Conservation (phyloP, 331 rosid genomes). For the Malus hybrid region DNA sequence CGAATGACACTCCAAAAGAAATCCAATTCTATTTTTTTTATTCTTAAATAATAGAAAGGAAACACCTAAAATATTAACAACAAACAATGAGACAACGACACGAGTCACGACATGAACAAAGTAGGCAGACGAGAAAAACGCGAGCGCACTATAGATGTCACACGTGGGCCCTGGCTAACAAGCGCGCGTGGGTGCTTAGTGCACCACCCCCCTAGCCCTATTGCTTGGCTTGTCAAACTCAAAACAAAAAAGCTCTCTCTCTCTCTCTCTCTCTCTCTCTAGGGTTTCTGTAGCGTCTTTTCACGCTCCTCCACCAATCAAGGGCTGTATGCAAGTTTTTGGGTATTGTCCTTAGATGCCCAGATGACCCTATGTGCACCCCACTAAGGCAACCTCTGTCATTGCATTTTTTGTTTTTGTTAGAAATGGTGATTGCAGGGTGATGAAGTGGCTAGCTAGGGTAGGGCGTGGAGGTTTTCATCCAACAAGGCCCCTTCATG, state of each 20-base stretch:
- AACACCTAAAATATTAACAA: neutral
- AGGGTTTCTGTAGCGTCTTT: neutral
- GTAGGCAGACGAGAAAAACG: slow-evolving; percentile 29
- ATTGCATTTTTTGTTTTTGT: neutral
- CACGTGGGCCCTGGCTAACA: slow-evolving; percentile 42
- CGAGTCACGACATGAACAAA: neutral
- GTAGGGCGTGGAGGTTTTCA: neutral
- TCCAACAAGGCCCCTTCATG: neutral
- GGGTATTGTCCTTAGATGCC: slow-evolving; percentile 23
- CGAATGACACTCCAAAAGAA: neutral
- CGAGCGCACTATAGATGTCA: slow-evolving; percentile 45
- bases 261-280: no score
- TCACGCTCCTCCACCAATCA: slow-evolving; percentile 10
- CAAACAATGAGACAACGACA: slow-evolving; percentile 5
- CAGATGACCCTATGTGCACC: slow-evolving; percentile 33
- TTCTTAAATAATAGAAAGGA: neutral
- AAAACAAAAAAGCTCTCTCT: neutral
- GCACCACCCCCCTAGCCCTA: slow-evolving; percentile 34
- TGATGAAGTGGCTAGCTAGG: slow-evolving; percentile 2
- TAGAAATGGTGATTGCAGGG: neutral
- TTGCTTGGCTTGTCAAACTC: slow-evolving; percentile 32
- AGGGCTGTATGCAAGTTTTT: neutral
- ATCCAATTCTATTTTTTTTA: neutral
- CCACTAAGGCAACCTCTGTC: slow-evolving; percentile 45
- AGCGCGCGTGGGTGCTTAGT: slow-evolving; percentile 52